Conservation (phyloP, 2,329 filamentous ascomycete species). For the Paraconiothyrium sp. region DNA sequence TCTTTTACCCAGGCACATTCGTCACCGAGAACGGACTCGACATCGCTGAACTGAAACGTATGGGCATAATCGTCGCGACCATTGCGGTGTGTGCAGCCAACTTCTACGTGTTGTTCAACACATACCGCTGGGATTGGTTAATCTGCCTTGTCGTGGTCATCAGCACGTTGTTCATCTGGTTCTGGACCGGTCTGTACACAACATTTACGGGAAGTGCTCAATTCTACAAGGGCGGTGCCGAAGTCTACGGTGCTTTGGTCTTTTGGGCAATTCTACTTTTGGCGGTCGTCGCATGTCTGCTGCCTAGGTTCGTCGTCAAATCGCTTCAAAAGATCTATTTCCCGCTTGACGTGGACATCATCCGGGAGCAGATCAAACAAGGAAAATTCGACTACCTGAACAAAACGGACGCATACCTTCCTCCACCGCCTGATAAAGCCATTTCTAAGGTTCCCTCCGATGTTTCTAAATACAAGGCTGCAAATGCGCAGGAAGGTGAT, state of each 20-base stretch:
- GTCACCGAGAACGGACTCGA: constrained; percentile 77
- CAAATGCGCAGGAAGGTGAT: constrained; percentile 66
- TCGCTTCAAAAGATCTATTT: constrained; percentile 91
- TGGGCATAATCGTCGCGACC: constrained; percentile 87
- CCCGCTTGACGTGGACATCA: constrained; percentile 91
- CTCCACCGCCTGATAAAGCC: constrained; percentile 54
- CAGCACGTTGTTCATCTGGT: constrained; percentile 88
- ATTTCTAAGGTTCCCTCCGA: constrained; percentile 69
- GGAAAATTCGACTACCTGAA: constrained; percentile 83
- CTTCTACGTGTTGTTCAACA: constrained; percentile 93
- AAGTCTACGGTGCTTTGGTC: constrained; percentile 81
- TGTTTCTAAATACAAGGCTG: constrained; percentile 53
- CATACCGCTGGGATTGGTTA: constrained; percentile 98
- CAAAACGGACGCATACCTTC: constrained; percentile 61
- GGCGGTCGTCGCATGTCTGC: constrained; percentile 81
- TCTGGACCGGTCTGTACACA: constrained; percentile 93
- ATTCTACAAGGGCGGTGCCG: constrained; percentile 79
- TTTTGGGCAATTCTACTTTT: constrained; percentile 90
- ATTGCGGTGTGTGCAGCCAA: constrained; percentile 90
- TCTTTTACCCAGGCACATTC: constrained; percentile 75
- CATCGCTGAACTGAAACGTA: constrained; percentile 80
- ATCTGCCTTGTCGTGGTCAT: constrained; percentile 83
- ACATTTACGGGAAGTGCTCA: constrained; percentile 65
- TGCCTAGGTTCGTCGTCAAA: constrained; percentile 89
- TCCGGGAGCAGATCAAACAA: constrained; percentile 87